Evolutionary conservation across 768 basidiomycete genomes (phyloP), one percentile per base, ranked within the genome.

Genomic region (Leccinellum albellum): DNA sequence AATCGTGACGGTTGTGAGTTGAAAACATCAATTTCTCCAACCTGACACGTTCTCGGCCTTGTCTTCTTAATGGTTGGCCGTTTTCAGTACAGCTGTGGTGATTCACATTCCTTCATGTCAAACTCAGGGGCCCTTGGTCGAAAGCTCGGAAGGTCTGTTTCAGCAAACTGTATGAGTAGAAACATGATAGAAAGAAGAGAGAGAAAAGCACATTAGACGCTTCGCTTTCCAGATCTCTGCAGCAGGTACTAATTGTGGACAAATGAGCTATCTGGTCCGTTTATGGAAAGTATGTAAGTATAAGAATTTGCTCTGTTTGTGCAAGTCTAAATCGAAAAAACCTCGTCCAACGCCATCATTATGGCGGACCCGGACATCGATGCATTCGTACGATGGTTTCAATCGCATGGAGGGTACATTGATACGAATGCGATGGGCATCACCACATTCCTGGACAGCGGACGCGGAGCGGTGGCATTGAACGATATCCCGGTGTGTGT

Each of bases 381-480:
- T 52, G 61, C 56, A 3, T 82, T 88, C 57, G 37, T 84, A 12
- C 48, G 60, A n/a, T 91, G 88, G 88, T 89, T 89, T 66, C 71
- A 76, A 59, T 53, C 67, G 0, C 73, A 80, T 54, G 73, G 78
- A 47, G 88, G 85, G 0, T 60, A 57, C 5, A 35, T 88, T n/a
- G 85, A 89, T 58, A 56, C 58, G 9, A 50, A 59, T 37, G 63
- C 57, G 3, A 75, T 88, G 61, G 82, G 77, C 1, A 63, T 88
- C 35, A 73, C 80, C 4, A 66, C 73, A 33, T 76, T 66, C 29
- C 56, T 81, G 24, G 82, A 78, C 42, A 81, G 81, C 44, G 91
- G 91, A 33, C 81, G 87, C 23, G 92, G 94, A 24, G 87, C 82
- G 1, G 71, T 91, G 31, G 94, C 94, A 0, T 66, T 90, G 33